Percentiles rank a stretch among this genome's conserved stretches.
These are phyloP conservation scores for Lachancea nothofagi DNA, from an alignment of 805 yeast species.

Conservation along the genomic window DNA sequence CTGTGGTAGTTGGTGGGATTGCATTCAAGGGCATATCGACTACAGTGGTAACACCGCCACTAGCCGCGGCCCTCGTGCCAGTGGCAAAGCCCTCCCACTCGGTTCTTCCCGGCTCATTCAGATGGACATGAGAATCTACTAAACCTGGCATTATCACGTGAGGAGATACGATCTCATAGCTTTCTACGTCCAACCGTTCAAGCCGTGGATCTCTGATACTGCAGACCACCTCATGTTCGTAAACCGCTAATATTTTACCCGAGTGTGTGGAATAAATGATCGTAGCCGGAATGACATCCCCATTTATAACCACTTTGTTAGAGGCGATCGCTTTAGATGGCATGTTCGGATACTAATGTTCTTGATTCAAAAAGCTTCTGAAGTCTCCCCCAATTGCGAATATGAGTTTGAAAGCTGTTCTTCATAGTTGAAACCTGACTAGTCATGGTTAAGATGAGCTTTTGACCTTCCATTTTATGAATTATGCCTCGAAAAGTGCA, in stretches of 20 bases:
- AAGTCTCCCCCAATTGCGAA: too few relatives aligned
- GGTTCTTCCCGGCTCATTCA: conserved; percentile 96
- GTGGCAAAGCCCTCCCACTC: conserved; percentile 99
- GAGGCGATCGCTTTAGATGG: conserved; percentile 51
- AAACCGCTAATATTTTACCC: conserved; percentile 57
- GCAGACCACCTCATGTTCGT: conserved; percentile 32
- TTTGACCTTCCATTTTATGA: too few relatives aligned
- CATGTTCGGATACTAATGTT: too few relatives aligned
- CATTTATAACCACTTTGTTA: conserved; percentile 47
- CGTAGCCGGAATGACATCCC: conserved; percentile 51
- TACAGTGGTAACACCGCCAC: conserved; percentile 95
- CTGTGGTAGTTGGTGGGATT: conserved; percentile 88
- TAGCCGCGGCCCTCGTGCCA: conserved; percentile 89
- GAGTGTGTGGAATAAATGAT: conserved; percentile 51
- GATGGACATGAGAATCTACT: conserved; percentile 89
- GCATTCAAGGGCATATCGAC: conserved; percentile 96
- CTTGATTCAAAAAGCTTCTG: too few relatives aligned
- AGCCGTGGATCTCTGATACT: conserved; percentile 38
- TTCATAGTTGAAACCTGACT: too few relatives aligned
- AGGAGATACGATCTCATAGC: conserved; percentile 55
- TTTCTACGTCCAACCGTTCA: conserved; percentile 38
- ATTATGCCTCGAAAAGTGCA: too few relatives aligned
- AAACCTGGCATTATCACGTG: conserved; percentile 76
- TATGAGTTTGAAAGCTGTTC: too few relatives aligned
- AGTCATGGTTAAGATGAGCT: too few relatives aligned